Base-by-base conservation (phyloP, 2,329 filamentous ascomycete species). In the Akanthomyces muscarius region DNA sequence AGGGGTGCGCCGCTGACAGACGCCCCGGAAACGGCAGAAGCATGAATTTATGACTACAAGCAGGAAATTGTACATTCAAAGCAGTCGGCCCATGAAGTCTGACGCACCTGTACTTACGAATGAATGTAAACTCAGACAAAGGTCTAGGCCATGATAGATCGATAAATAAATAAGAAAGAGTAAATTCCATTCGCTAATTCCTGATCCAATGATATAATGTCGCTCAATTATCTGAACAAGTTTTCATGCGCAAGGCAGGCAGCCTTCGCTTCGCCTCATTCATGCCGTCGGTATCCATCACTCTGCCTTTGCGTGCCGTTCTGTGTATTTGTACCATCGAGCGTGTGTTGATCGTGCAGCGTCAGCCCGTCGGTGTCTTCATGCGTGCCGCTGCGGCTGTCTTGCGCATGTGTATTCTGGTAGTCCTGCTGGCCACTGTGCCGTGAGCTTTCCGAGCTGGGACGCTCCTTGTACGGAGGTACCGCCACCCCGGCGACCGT, bases 391-490 rank as follows among this genome's bases (percentile, higher is more conserved):
- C 45, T 8, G 18, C 28, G 33, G 38, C 41, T 42, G 25, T 28
- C 30, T 30, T 5, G n/a, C 4, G 38, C 8, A n/a, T 36, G 5
- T 44, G 28, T 13, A 13, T 50, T 13, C 10, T 41, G 59, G 4
- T 14, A 10, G 11, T 55, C 51, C 25, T 55, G 59, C 14, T 44
- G 41, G 7, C 23, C 51, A n/a, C 51, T 48, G 33, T 48, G 28
- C 30, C 51, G 59, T 21, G 51, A 62, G 42, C 51, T 62, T 13
- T 63, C 61, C 23, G 56, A 50, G 47, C 61, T 63, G 8, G 61
- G 53, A 1, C 61, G 51, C 36, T 63, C 61, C 36, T 63, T 63
- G 47, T 63, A 63, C 10, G 47, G 61, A 4, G 61, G 61, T 47
- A 63, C 59, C 7, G 59, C 51, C 14, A 47, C 18, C 5, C n/a